These are phyloP conservation scores for Fusarium beomiforme DNA, from an alignment of 2,329 filamentous ascomycete genomes.

Conservation along the genomic window DNA sequence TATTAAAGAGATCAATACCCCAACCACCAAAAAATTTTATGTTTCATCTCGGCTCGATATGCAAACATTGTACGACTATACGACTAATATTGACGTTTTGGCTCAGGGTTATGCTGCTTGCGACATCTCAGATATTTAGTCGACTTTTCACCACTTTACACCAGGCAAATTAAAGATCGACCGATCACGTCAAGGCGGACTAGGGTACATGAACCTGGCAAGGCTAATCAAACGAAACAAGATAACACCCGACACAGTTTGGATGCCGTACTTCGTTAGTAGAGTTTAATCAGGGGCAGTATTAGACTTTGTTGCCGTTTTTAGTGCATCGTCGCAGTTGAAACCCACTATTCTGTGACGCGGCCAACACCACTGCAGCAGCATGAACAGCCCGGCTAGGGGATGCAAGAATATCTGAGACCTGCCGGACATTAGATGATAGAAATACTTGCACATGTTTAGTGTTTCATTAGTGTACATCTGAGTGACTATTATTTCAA, in stretches of 20 bases:
- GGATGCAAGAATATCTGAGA: background rate
- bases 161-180: slow-evolving; percentile 23
- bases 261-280: slow-evolving; percentile 18
- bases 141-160: background rate
- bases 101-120: background rate
- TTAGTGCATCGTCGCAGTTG: slow-evolving; percentile 35
- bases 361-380: slow-evolving; percentile 17
- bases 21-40: background rate
- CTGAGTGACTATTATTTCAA: background rate
- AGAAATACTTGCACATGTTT: background rate
- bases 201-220: slow-evolving; percentile 18
- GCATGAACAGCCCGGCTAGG: slow-evolving; percentile 17
- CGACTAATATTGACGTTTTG: background rate
- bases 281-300: slow-evolving; percentile 28
- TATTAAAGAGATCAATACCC: background rate
- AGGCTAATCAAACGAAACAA: slow-evolving; percentile 38
- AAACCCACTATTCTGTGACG: slow-evolving; percentile 32
- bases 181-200: slow-evolving; percentile 26
- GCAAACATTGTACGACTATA: background rate
- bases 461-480: background rate
- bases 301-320: slow-evolving; percentile 36
- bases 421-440: background rate
- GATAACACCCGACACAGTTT: slow-evolving; percentile 22
- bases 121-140: background rate
- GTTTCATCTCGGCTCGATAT: slow-evolving; percentile 1